Evolutionary conservation across 768 basidiomycete genomes (phyloP).

Genomic region (Mycena metata): DNA sequence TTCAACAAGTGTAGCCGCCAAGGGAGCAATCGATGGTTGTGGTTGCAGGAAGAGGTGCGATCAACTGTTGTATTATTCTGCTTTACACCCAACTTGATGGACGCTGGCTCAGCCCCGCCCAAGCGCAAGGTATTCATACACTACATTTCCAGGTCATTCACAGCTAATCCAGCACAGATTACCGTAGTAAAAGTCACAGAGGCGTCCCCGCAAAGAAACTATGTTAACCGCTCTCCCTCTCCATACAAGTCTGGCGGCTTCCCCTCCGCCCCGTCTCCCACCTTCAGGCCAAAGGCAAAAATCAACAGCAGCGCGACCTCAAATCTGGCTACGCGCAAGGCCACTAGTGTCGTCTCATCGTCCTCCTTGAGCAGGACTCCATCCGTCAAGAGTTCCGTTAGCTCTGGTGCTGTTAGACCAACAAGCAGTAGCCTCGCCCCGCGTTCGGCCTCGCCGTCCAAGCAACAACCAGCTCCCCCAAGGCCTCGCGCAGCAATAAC

Average conservation of each 20-base stretch:
- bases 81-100: conserved; percentile 22
- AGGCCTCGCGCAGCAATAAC: conserved; percentile 35
- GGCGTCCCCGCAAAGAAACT: conserved; percentile 20
- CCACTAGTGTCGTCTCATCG: conserved; percentile 48
- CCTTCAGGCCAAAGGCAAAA: conserved; percentile 68
- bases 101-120: conserved; percentile 9
- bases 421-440: conserved; percentile 24
- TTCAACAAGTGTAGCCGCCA: too few species aligned
- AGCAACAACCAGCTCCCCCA: conserved; percentile 30
- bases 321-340: conserved; percentile 44
- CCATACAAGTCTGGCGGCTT: conserved; percentile 49
- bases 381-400: conserved; percentile 36
- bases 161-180: conserved; percentile 35
- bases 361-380: conserved; percentile 49
- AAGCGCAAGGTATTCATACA: conserved; percentile 25
- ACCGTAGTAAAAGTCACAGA: conserved; percentile 36
- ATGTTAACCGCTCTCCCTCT: conserved; percentile 48
- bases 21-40: too few species aligned
- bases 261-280: conserved; percentile 41
- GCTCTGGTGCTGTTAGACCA: conserved; percentile 4
- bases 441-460: conserved; percentile 30
- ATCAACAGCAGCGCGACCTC: conserved; percentile 67
- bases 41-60: too few species aligned
- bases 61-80: too few species aligned
- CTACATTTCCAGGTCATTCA: background rate